Evolutionary conservation across 2,329 filamentous ascomycete genomes (phyloP), one percentile per base, ranked within the genome.

Genomic region (Colletotrichum euphorbiae): DNA sequence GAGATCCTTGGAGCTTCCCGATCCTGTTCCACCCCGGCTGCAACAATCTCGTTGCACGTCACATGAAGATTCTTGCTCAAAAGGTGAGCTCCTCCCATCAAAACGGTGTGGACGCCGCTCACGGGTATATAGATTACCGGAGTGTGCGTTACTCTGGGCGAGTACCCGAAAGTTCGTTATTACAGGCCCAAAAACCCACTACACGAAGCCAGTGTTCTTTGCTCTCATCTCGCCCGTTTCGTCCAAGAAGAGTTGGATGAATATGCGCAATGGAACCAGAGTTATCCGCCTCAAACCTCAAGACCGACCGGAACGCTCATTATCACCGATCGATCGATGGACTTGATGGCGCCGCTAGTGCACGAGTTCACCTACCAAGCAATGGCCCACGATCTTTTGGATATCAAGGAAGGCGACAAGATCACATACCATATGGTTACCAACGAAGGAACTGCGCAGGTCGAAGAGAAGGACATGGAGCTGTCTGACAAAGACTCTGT

Each of bases 351-450:
- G 0, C 96, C 96, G 1, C 81, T 98, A 11, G 77, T 98, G 4
- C 96, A 99, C 80, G 96, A 99, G 75, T 98, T 99, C 77, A 98
- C 96, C 12, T 99, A 98, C 77, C 96, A 99, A 79, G 94, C 96
- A 57, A 98, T 99, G 95, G 95, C 93, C 3, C 93, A 98, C 78
- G 96, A 99, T 76, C 83, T 99, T 8, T 82, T 99, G 33, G 91
- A 92, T 0, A 93, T 99, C 75, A 90, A 92, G 74, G 96, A 98
- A 61, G 91, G 88, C 24, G 94, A 97, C 71, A 97, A 96, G 77
- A 87, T 97, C 9, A 93, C 91, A 0, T 99, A 94, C 77, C 91
- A 90, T 72, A 94, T 94, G 59, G 83, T 87, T 2, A 84, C 96
- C 70, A 96, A 97, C 71, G 89, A 94, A 73, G 93, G 91, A 9